Base-by-base conservation (phyloP, 345 rosid genomes). In the Draba incana region DNA sequence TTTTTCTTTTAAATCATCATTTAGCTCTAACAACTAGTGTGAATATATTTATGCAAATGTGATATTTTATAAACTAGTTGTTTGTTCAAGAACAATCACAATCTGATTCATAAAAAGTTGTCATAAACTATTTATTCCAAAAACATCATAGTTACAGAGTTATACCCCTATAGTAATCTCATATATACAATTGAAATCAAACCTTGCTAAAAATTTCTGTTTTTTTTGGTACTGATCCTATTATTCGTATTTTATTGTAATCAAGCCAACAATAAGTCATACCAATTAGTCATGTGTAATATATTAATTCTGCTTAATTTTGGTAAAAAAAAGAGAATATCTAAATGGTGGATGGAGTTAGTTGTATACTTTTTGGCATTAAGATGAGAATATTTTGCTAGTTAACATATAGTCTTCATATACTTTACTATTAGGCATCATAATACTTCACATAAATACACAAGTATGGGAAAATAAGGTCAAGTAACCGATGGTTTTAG, bases 311-410 rank as follows among this genome's bases (percentile, higher is more conserved):
- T 38, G 14, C 30, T 49, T 51, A 51, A 43, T 57, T 9, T 65
- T 41, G 30, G 66, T 24, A 2, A 20, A 37, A 5, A 20, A 20
- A 62, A 39, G 46, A 51, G 33, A 58, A 66, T 58, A 56, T 43
- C 6, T 51, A 14, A 73, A 27, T 65, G 72, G 77, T 73, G 48
- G 77, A 58, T 73, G 61, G 54, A 58, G 72, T 73, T 73, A 58
- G 77, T 59, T 73, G 72, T 65, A 58, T 73, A 66, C 77, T 66
- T 66, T 27, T 35, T 27, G 55, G 48, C 72, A 66, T 58, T 50
- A 58, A 58, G 77, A 58, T 66, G 72, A 51, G 66, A 66, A 58
- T 73, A 42, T 4, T 39, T 65, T 57, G 53, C 24, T 42, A 42
- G 51, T 39, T 28, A 4, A 33, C 31, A 31, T 14, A 24, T 6